Evolutionary conservation across 106 monocot genomes (phyloP).

Genomic region (Agapanthus africanus): DNA sequence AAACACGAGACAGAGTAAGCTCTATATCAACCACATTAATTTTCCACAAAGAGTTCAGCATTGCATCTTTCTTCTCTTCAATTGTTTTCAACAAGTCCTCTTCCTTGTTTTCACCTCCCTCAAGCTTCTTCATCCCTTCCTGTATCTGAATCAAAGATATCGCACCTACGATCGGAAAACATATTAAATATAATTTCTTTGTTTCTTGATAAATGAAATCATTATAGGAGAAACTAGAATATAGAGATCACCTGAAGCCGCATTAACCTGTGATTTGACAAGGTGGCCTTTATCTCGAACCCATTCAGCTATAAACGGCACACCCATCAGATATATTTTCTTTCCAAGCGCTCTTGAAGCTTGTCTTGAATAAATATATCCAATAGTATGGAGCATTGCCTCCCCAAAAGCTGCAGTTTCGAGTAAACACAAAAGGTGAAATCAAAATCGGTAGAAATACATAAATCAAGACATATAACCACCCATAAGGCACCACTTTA

Average conservation of each 20-base stretch:
- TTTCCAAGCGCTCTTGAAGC: slow-evolving; percentile 73
- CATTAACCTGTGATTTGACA: slow-evolving; percentile 89
- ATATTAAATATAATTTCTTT: not conserved
- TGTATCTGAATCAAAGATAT: slow-evolving; percentile 71
- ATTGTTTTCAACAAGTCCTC: slow-evolving; percentile 47
- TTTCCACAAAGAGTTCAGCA: slow-evolving; percentile 88
- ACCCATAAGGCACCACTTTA: too few species aligned
- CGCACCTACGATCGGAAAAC: slow-evolving; percentile 38
- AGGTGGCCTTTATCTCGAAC: slow-evolving; percentile 82
- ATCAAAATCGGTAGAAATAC: too few species aligned
- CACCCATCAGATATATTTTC: slow-evolving; percentile 65
- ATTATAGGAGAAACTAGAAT: not conserved
- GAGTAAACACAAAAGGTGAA: too few species aligned
- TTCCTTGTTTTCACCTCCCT: slow-evolving; percentile 45
- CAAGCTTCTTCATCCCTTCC: slow-evolving; percentile 71
- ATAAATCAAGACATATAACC: too few species aligned
- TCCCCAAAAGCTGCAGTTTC: slow-evolving; percentile 83
- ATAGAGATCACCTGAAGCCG: slow-evolving; percentile 61
- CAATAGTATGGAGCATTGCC: slow-evolving; percentile 94
- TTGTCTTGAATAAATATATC: slow-evolving; percentile 79
- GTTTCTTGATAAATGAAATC: not conserved
- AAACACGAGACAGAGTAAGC: slow-evolving; percentile 74
- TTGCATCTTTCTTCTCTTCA: slow-evolving; percentile 74
- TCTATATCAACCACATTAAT: slow-evolving; percentile 95
- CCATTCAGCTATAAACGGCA: slow-evolving; percentile 93